phyloP scores from a whole-genome alignment of 208 protist genomes.

The Leishmania tarentolae region DNA sequence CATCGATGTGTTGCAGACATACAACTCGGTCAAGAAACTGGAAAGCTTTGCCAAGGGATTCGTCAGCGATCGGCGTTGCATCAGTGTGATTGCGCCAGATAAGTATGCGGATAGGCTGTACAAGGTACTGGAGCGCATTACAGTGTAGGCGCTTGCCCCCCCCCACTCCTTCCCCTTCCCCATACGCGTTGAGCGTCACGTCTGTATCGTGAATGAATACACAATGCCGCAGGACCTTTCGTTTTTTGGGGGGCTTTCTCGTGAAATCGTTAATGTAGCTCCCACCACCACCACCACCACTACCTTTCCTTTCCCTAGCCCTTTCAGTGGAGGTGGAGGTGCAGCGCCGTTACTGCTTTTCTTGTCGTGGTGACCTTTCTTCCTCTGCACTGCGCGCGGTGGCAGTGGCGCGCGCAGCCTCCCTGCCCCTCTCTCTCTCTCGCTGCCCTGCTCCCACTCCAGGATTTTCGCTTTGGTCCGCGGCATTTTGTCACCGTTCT shows the following conservation, averaged over 20 bases:
- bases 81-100: conserved; percentile 87
- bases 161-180: neutral
- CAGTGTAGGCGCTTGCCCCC: conserved; percentile 31
- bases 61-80: conserved; percentile 61
- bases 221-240: neutral
- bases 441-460: neutral
- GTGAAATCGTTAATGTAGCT: neutral
- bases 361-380: neutral
- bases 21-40: conserved; percentile 82
- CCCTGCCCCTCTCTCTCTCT: neutral
- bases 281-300: neutral
- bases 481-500: neutral
- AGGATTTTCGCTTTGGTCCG: neutral
- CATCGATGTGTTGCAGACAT: conserved; percentile 94
- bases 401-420: neutral
- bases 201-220: neutral
- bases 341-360: neutral
- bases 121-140: conserved; percentile 77
- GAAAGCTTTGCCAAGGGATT: conserved; percentile 90
- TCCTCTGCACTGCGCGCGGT: neutral
- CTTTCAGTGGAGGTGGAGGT: neutral
- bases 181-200: neutral
- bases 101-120: conserved; percentile 86
- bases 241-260: neutral
- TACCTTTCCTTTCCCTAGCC: neutral